Conservation (phyloP, 257 asterid species). For the Fraxinus anomala region DNA sequence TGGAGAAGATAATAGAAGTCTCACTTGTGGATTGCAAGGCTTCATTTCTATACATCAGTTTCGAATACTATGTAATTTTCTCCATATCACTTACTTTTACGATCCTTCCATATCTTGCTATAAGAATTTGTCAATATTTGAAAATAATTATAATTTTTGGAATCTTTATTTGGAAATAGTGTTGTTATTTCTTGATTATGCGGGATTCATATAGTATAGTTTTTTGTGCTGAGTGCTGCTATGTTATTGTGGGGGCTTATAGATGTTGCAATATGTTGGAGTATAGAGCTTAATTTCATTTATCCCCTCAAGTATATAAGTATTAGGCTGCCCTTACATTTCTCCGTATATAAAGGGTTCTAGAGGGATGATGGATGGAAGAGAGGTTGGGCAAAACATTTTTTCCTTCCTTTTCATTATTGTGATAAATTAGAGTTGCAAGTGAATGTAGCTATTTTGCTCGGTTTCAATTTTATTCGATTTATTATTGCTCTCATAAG, state of each 20-base stretch:
- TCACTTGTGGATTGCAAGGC: conserved; percentile 74
- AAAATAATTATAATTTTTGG: not conserved
- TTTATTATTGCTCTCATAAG: not conserved
- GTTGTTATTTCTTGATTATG: not conserved
- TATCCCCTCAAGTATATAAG: not conserved
- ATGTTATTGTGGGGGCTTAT: not conserved
- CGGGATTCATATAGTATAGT: not conserved
- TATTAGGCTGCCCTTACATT: not conserved
- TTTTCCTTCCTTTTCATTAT: not conserved
- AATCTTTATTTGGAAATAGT: not conserved
- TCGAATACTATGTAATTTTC: conserved; percentile 65
- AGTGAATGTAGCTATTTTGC: not conserved
- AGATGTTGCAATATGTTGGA: not conserved
- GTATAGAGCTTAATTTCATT: not conserved
- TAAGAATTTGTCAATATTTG: not conserved
- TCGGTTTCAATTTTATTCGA: not conserved
- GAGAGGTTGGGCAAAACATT: not conserved
- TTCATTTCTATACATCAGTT: conserved; percentile 62
- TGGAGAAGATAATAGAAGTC: conserved; percentile 47
- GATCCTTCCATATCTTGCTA: not conserved
- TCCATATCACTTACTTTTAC: not conserved
- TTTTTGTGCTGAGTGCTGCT: not conserved
- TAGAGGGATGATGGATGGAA: not conserved
- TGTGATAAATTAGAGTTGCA: not conserved
- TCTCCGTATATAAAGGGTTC: not conserved